phyloP scores from a whole-genome alignment of 495 filamentous ascomycete genomes.

The Talaromyces adpressus region DNA sequence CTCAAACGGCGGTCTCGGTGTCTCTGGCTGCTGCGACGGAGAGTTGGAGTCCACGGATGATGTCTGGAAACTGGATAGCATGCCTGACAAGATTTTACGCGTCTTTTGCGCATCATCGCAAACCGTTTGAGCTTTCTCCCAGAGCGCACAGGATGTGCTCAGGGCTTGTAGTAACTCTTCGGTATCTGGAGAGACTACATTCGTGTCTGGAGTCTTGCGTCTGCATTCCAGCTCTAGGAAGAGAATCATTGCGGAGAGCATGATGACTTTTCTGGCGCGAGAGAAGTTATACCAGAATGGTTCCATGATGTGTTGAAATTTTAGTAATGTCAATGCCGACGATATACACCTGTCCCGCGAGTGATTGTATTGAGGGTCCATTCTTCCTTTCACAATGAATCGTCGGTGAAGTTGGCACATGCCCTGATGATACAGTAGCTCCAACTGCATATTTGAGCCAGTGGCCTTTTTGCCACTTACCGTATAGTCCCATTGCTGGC shows the following conservation, averaged over 20 bases:
- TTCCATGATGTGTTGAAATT: neutral
- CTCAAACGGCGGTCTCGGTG: neutral
- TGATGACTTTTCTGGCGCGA: neutral
- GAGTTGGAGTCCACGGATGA: neutral
- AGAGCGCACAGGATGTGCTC: neutral
- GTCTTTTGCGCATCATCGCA: slow-evolving; percentile 1
- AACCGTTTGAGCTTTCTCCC: neutral
- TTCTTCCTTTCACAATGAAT: slow-evolving; percentile 5
- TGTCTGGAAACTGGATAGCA: neutral
- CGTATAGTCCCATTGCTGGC: neutral
- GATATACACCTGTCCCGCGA: slow-evolving; percentile 3
- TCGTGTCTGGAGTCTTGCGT: neutral
- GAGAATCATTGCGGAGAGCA: slow-evolving; percentile 4
- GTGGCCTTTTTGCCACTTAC: neutral
- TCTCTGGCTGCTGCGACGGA: neutral
- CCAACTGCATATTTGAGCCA: neutral
- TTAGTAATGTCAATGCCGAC: neutral
- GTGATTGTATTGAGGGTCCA: neutral
- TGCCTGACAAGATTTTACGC: neutral
- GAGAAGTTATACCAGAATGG: slow-evolving; percentile 6
- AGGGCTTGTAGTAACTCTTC: neutral
- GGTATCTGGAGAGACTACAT: neutral
- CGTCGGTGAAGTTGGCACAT: slow-evolving; percentile 7
- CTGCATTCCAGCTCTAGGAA: slow-evolving; percentile 5
- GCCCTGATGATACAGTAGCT: slow-evolving; percentile 4